A percentile compares a stretch with the other conserved stretches of the same genome.
Conservation (phyloP, 768 basidiomycete species). For the Fomitopsis pulvina region DNA sequence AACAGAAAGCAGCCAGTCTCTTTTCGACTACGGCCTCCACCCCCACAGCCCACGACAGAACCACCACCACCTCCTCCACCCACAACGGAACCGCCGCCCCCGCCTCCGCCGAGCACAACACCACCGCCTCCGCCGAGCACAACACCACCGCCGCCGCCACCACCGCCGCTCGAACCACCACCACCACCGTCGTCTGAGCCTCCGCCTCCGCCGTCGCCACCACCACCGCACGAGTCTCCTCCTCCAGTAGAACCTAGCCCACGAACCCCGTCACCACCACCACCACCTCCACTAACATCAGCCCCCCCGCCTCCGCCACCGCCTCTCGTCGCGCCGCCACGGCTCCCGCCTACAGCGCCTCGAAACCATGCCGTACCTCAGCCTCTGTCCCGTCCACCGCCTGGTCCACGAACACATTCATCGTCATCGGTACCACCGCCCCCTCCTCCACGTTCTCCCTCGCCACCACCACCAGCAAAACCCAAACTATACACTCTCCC, state of each 20-base stretch:
- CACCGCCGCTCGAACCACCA: slow-evolving; percentile 18
- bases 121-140: slow-evolving; percentile 13
- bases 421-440: slow-evolving; percentile 30
- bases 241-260: slow-evolving; percentile 13
- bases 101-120: slow-evolving; percentile 15
- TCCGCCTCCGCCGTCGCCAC: slow-evolving; percentile 11
- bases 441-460: slow-evolving; percentile 28
- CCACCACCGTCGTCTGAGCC: slow-evolving; percentile 23
- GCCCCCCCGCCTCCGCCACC: slow-evolving; percentile 8
- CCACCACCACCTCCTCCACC: slow-evolving; percentile 21
- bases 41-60: slow-evolving; percentile 29
- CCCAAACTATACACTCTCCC: slow-evolving; percentile 34
- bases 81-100: slow-evolving; percentile 10
- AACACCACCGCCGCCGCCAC: slow-evolving; percentile 24
- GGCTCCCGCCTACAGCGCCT: not conserved
- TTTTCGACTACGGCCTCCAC: slow-evolving; percentile 21
- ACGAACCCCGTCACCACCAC: slow-evolving; percentile 9
- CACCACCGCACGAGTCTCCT: slow-evolving; percentile 12
- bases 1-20: slow-evolving; percentile 15
- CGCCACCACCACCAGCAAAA: slow-evolving; percentile 17
- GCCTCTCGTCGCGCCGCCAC: not conserved
- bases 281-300: slow-evolving; percentile 13
- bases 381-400: not conserved
- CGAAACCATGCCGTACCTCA: not conserved
- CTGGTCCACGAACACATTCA: not conserved